Evolutionary conservation across 192 early-diverging fungal species (phyloP).

Genomic region (Polychytrium aggregatum): DNA sequence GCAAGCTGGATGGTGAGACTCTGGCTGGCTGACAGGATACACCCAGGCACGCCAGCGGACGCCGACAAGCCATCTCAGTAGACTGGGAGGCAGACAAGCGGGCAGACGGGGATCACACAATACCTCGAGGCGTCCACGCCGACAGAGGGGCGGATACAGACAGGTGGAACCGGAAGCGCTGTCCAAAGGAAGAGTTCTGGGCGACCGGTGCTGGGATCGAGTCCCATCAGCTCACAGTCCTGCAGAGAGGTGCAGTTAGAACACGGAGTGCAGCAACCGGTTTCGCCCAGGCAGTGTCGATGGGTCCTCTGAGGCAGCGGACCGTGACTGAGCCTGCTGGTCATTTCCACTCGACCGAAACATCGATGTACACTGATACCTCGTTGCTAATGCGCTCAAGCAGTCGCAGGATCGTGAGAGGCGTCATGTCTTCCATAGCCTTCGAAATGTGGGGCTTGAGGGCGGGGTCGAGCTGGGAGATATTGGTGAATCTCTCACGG

Average conservation of each 20-base stretch:
- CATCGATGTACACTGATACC: constrained; percentile 16
- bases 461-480: constrained; percentile 58
- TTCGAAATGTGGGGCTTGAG: constrained; percentile 63
- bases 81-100: neutral
- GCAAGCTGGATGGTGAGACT: too few species aligned
- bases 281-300: too few species aligned
- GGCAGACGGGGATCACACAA: too few species aligned
- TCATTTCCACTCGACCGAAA: neutral
- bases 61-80: constrained; percentile 2
- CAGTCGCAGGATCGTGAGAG: constrained; percentile 70
- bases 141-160: constrained; percentile 90
- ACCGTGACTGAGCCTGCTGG: too few species aligned
- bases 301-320: too few species aligned
- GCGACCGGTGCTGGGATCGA: constrained; percentile 71
- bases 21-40: too few species aligned
- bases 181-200: constrained; percentile 94
- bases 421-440: constrained; percentile 92
- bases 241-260: constrained; percentile 6
- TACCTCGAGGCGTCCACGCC: constrained; percentile 76
- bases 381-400: constrained; percentile 82
- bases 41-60: too few species aligned
- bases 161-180: constrained; percentile 88
- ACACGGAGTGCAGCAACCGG: too few species aligned
- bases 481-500: constrained; percentile 66
- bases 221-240: constrained; percentile 90